Evolutionary conservation across 139 green algal genomes (phyloP).

Genomic region (Eudorina sp.): DNA sequence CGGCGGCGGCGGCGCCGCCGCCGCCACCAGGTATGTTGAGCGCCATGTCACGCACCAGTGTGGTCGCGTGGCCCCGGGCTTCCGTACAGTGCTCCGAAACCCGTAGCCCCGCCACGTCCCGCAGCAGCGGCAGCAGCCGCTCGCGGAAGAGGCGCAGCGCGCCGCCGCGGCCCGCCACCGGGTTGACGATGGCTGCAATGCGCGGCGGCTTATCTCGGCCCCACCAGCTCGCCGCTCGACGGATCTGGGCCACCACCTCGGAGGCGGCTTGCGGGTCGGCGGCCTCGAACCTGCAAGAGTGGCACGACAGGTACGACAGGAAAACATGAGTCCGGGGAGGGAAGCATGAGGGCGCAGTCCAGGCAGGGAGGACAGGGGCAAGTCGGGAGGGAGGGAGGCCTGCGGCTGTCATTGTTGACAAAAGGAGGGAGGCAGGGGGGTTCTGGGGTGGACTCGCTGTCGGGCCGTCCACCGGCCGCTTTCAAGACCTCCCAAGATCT

Average conservation of each 20-base stretch:
- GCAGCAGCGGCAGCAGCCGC: constrained; percentile 67
- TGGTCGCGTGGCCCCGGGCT: constrained; percentile 62
- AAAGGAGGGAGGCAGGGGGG: too few species aligned
- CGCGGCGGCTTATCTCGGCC: constrained; percentile 29
- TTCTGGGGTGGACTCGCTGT: too few species aligned
- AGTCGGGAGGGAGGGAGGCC: too few species aligned
- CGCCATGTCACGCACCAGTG: constrained; percentile 57
- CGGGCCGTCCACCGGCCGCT: too few species aligned
- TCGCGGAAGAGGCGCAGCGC: constrained; percentile 45
- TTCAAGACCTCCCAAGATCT: too few species aligned
- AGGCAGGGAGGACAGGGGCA: too few species aligned
- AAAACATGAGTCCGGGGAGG: too few species aligned
- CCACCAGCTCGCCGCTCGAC: constrained; percentile 40
- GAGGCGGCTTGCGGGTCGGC: constrained; percentile 23
- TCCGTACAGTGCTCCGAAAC: constrained; percentile 61
- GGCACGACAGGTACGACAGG: not conserved
- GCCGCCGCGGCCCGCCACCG: constrained; percentile 70
- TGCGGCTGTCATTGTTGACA: too few species aligned
- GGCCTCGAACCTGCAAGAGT: constrained; percentile 38
- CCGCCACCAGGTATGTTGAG: not conserved
- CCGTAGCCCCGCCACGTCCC: constrained; percentile 69
- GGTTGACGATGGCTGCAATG: constrained; percentile 78
- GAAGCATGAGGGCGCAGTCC: too few species aligned
- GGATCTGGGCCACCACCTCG: constrained; percentile 43
- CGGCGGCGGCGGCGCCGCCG: not conserved